Evolutionary conservation across 1,284 basidiomycete genomes (phyloP).

Genomic region (Microbotryomycetes sp.): DNA sequence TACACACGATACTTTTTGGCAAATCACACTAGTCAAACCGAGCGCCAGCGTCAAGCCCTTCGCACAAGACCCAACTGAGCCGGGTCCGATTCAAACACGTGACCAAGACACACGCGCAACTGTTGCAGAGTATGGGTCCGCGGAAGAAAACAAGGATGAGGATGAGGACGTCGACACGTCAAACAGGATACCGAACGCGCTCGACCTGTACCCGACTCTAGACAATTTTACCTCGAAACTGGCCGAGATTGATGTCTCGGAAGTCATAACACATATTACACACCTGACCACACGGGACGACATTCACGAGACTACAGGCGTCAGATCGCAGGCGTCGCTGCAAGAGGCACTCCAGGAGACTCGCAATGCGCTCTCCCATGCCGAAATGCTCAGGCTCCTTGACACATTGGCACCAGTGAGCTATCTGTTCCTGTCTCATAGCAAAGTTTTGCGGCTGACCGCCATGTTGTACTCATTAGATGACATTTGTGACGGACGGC

Average conservation of each 20-base stretch:
- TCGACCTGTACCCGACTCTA: neutral
- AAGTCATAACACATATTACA: neutral
- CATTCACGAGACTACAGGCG: neutral
- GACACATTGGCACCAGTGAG: neutral
- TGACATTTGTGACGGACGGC: slow-evolving; percentile 7
- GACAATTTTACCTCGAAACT: neutral
- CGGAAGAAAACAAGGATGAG: neutral
- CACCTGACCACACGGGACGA: neutral
- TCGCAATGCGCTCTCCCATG: neutral
- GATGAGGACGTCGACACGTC: neutral
- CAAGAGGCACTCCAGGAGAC: neutral
- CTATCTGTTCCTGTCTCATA: neutral
- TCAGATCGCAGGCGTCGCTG: neutral
- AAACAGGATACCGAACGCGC: neutral
- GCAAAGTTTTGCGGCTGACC: no score
- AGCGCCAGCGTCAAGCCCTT: neutral
- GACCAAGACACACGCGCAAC: no score
- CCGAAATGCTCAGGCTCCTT: neutral
- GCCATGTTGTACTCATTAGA: no score
- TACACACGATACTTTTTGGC: neutral
- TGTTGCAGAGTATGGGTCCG: no score
- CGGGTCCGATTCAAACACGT: no score
- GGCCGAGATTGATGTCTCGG: neutral
- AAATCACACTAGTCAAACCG: neutral
- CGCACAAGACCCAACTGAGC: no score